Evolutionary conservation across 148 eudicot genomes (phyloP).

Genomic region (Beta vulgaris): DNA sequence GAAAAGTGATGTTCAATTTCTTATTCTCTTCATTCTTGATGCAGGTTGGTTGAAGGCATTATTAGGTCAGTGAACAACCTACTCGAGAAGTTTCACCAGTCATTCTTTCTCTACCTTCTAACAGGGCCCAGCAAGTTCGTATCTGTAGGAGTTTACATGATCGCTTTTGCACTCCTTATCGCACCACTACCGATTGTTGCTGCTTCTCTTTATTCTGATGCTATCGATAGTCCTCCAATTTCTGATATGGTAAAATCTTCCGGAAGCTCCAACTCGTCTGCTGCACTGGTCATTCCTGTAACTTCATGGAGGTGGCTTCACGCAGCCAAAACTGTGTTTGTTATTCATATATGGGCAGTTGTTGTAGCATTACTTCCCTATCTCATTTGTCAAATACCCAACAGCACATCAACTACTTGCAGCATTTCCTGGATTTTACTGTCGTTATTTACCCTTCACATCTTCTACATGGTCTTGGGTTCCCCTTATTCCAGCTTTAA

Average conservation of each 20-base stretch:
- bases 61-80: conserved; percentile 87
- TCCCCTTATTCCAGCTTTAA: conserved; percentile 39
- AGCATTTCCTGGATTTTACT: conserved; percentile 55
- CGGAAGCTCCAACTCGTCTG: conserved; percentile 21
- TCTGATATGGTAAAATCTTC: conserved; percentile 24
- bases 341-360: conserved; percentile 71
- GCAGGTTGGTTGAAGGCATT: conserved; percentile 88
- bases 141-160: conserved; percentile 98
- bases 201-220: conserved; percentile 83
- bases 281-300: conserved; percentile 17
- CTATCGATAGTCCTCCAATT: conserved; percentile 30
- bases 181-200: conserved; percentile 90
- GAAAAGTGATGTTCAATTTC: conserved; percentile 4
- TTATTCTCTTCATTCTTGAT: conserved; percentile 19
- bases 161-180: conserved; percentile 78
- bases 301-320: conserved; percentile 86
- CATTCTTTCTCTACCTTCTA: conserved; percentile 86
- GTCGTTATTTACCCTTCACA: conserved; percentile 51
- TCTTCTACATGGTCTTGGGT: conserved; percentile 37
- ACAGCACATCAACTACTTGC: conserved; percentile 44
- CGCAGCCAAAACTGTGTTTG: conserved; percentile 66
- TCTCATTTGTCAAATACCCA: conserved; percentile 52
- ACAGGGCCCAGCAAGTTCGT: conserved; percentile 83
- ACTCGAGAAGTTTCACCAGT: conserved; percentile 97
- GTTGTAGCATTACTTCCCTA: conserved; percentile 66